phyloP scores from a whole-genome alignment of 2,329 filamentous ascomycete species.

The Lecanosticta acicola region DNA sequence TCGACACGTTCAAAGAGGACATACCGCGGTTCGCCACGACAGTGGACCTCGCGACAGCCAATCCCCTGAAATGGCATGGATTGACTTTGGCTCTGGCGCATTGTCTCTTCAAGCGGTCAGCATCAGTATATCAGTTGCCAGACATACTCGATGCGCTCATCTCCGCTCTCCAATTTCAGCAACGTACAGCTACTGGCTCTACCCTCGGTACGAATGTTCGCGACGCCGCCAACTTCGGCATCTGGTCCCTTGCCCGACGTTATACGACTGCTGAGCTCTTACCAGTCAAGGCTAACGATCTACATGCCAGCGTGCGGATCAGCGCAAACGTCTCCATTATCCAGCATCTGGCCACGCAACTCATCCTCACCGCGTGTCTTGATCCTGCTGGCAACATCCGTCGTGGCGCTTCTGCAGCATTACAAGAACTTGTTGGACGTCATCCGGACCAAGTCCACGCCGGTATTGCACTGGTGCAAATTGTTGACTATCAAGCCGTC shows the following conservation, averaged over 20 bases:
- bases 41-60: conserved; percentile 65
- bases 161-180: conserved; percentile 79
- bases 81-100: conserved; percentile 82
- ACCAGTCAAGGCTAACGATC: conserved; percentile 44
- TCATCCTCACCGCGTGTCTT: conserved; percentile 74
- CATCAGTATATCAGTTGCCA: conserved; percentile 63
- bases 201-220: conserved; percentile 85
- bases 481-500: conserved; percentile 88
- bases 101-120: conserved; percentile 76
- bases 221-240: conserved; percentile 91
- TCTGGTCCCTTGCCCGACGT: conserved; percentile 85
- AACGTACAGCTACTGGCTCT: conserved; percentile 75
- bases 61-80: conserved; percentile 86
- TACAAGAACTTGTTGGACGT: conserved; percentile 89
- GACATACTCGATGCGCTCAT: conserved; percentile 72
- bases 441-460: conserved; percentile 79
- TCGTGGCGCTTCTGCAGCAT: conserved; percentile 81
- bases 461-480: conserved; percentile 81
- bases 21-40: conserved; percentile 46
- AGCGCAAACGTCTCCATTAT: conserved; percentile 34
- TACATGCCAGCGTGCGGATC: conserved; percentile 11
- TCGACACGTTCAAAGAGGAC: conserved; percentile 61
- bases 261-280: conserved; percentile 77
- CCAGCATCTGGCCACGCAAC: conserved; percentile 68
- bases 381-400: conserved; percentile 92